A percentile compares a stretch with the other conserved stretches of the same genome.
These are phyloP conservation scores for Fusarium cyanostomum DNA, from an alignment of 2,329 filamentous ascomycete genomes.

Conservation along the genomic window DNA sequence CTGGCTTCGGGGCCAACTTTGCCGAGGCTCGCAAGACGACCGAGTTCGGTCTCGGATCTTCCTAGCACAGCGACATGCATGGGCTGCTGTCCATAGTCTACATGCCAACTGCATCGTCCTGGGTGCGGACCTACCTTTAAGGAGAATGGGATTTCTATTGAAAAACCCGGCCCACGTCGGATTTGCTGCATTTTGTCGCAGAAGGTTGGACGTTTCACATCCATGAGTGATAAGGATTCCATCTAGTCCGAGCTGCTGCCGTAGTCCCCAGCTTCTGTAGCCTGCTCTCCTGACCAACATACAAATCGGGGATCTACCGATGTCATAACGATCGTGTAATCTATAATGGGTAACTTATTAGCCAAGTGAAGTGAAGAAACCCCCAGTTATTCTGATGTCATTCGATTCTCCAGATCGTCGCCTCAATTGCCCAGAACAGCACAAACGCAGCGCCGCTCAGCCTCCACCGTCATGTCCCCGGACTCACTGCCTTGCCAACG, in stretches of 20 bases:
- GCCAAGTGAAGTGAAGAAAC: too few species aligned
- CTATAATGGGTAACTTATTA: too few species aligned
- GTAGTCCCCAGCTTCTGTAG: too few species aligned
- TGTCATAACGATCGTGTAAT: too few species aligned
- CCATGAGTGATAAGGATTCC: background rate
- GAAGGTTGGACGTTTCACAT: background rate
- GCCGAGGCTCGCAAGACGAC: background rate
- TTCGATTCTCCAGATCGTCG: background rate
- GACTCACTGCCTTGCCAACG: background rate
- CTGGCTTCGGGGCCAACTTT: background rate
- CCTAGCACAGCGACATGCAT: background rate
- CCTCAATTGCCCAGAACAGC: background rate
- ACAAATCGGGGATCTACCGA: too few species aligned
- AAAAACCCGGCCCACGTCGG: background rate
- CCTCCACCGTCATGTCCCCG: background rate
- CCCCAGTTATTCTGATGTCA: background rate
- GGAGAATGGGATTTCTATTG: background rate
- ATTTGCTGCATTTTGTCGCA: background rate
- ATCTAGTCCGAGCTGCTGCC: background rate
- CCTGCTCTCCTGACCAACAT: too few species aligned
- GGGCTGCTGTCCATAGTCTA: background rate
- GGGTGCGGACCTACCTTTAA: background rate
- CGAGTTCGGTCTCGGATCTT: background rate
- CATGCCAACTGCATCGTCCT: too few species aligned
- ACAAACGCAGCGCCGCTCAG: slow-evolving; percentile 1